phyloP scores from a whole-genome alignment of 1,139 yeast genomes.

The Sugiyamaella sp. region DNA sequence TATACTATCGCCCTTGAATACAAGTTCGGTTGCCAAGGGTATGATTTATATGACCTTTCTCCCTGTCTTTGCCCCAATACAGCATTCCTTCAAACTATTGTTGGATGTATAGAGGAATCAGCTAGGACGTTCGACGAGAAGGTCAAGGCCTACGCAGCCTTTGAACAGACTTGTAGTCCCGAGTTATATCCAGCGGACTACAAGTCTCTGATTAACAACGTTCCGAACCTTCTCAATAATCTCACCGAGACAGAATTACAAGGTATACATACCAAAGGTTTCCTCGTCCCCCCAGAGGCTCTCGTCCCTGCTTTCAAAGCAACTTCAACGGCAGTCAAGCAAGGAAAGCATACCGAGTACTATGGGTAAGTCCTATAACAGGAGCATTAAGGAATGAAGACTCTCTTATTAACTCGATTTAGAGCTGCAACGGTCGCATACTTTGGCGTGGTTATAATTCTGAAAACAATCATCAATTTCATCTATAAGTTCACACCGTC shows the following conservation, averaged over 20 bases:
- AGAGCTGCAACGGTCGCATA: slow-evolving; percentile 27
- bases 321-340: slow-evolving; percentile 1
- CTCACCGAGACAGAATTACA: slow-evolving; percentile 8
- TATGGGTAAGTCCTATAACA: slow-evolving; percentile 14
- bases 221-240: slow-evolving; percentile 2
- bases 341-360: slow-evolving; percentile 4
- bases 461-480: slow-evolving; percentile 24
- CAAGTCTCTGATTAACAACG: neutral
- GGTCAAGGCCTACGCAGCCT: slow-evolving; percentile 7
- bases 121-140: neutral
- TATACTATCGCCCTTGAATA: slow-evolving; percentile 13
- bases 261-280: slow-evolving; percentile 15
- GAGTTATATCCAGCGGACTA: slow-evolving; percentile 12
- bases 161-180: slow-evolving; percentile 1
- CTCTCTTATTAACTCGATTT: slow-evolving; percentile 7
- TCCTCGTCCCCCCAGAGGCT: slow-evolving; percentile 12
- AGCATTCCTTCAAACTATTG: slow-evolving; percentile 23
- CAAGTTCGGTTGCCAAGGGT: slow-evolving; percentile 18
- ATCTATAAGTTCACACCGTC: slow-evolving; percentile 40
- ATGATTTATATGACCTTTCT: slow-evolving; percentile 4
- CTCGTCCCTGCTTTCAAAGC: slow-evolving; percentile 6
- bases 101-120: slow-evolving; percentile 21
- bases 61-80: slow-evolving; percentile 20
- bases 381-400: neutral
- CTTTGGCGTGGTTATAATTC: slow-evolving; percentile 39